These are phyloP conservation scores for Tylopilus vinaceipallidus DNA, from an alignment of 768 basidiomycete genomes.

Conservation along the genomic window DNA sequence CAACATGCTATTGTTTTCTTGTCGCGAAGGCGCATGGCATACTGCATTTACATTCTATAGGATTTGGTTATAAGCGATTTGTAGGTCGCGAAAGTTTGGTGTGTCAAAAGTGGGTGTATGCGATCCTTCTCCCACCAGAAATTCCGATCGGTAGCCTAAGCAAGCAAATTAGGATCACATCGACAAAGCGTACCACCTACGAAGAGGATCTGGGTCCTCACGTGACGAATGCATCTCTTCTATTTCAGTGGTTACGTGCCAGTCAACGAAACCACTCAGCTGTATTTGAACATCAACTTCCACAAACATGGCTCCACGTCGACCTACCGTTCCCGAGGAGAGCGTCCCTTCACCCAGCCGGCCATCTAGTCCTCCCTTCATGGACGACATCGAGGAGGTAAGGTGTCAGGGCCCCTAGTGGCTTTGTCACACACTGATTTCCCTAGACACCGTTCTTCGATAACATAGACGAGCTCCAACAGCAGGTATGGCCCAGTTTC, in stretches of 20 bases:
- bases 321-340: conserved; percentile 23
- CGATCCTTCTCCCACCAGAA: too few relatives aligned
- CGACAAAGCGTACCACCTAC: too few relatives aligned
- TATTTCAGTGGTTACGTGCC: conserved; percentile 12
- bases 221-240: conserved; percentile 19
- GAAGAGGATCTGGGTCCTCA: conserved; percentile 4
- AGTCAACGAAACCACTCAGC: background rate
- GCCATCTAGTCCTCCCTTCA: conserved; percentile 20
- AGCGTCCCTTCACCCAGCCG: conserved; percentile 29
- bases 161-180: too few relatives aligned
- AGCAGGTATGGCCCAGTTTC: conserved; percentile 50
- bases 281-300: background rate
- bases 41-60: too few relatives aligned
- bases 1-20: too few relatives aligned
- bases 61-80: too few relatives aligned
- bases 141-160: too few relatives aligned
- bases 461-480: conserved; percentile 80
- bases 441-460: conserved; percentile 64
- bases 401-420: background rate
- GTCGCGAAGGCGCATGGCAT: background rate
- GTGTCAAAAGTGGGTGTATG: too few relatives aligned
- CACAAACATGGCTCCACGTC: conserved; percentile 29
- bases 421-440: background rate
- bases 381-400: conserved; percentile 45
- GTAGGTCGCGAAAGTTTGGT: too few relatives aligned